Evolutionary conservation across 1,139 yeast species (phyloP).

Genomic region (Sugiyamaella xylanicola): DNA sequence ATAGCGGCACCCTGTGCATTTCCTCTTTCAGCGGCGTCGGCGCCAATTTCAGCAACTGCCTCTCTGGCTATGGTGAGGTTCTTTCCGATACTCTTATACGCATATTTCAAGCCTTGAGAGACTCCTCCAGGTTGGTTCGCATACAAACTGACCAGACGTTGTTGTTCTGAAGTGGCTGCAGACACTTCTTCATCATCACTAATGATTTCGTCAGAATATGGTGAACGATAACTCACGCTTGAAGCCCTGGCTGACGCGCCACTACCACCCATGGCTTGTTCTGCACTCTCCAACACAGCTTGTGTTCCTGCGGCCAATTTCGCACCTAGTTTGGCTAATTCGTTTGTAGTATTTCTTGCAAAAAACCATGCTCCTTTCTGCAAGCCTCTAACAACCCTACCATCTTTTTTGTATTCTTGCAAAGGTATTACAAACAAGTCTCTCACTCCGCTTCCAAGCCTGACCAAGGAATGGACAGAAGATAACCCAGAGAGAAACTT

Average conservation of each 20-base stretch:
- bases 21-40: constrained; percentile 54
- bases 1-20: constrained; percentile 65
- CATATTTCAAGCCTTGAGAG: constrained; percentile 70
- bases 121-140: constrained; percentile 80
- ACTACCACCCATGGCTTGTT: constrained; percentile 69
- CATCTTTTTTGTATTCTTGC: constrained; percentile 72
- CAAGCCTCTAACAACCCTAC: constrained; percentile 66
- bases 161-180: constrained; percentile 28
- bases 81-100: constrained; percentile 70
- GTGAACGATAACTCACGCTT: constrained; percentile 27
- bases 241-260: constrained; percentile 52
- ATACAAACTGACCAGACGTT: constrained; percentile 62
- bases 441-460: constrained; percentile 76
- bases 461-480: constrained; percentile 74
- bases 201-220: constrained; percentile 34
- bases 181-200: constrained; percentile 39
- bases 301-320: constrained; percentile 90
- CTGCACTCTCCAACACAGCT: constrained; percentile 75
- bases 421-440: constrained; percentile 74
- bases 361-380: constrained; percentile 80
- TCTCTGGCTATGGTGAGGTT: constrained; percentile 68
- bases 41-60: constrained; percentile 61
- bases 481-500: constrained; percentile 84
- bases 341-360: constrained; percentile 78
- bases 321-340: constrained; percentile 78